A percentile compares a stretch with the other conserved stretches of the same genome.
phyloP scores from a whole-genome alignment of 768 basidiomycete genomes.

The Tricholoma terreum region DNA sequence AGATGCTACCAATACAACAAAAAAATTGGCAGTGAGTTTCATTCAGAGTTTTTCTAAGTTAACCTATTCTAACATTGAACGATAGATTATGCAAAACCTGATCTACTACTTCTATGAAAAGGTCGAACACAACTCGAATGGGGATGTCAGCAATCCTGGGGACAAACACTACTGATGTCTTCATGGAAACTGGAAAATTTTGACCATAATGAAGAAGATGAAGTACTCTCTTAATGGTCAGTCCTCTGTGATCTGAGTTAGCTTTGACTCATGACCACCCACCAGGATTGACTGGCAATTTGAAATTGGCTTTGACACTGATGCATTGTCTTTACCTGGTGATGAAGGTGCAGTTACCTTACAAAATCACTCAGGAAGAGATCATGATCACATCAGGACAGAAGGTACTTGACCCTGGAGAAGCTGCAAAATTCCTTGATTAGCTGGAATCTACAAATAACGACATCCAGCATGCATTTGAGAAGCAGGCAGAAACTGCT shows the following conservation, averaged over 20 bases:
- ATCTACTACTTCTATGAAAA: no score
- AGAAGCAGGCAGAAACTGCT: no score
- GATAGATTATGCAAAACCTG: conserved; percentile 5
- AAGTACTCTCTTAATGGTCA: conserved; percentile 12
- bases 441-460: no score
- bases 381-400: no score
- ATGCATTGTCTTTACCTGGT: neutral
- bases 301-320: no score
- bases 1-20: neutral
- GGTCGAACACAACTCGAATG: no score
- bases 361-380: neutral
- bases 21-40: neutral
- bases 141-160: conserved; percentile 11
- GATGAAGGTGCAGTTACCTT: neutral
- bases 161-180: conserved; percentile 20
- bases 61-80: neutral
- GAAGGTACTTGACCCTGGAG: no score
- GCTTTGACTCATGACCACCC: neutral
- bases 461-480: no score
- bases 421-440: no score
- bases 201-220: no score
- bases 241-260: neutral
- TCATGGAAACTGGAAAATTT: conserved; percentile 17
- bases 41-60: no score
- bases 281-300: neutral